phyloP scores from a whole-genome alignment of 495 filamentous ascomycete species.

The Viridothelium virens region DNA sequence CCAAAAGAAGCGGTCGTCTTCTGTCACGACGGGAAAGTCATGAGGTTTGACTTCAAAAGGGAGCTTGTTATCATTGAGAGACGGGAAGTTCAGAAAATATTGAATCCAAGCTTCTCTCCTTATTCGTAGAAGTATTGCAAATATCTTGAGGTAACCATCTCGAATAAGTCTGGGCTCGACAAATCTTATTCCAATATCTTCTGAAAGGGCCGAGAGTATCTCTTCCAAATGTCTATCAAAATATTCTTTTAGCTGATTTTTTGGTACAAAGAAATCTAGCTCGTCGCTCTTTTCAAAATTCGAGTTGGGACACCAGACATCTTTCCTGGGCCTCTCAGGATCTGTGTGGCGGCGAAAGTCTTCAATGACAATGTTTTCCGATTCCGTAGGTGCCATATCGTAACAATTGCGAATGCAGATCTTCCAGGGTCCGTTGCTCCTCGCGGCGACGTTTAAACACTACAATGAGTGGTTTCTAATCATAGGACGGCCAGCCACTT shows the following conservation, averaged over 20 bases:
- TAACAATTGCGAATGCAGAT: neutral
- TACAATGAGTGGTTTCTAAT: neutral
- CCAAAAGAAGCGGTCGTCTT: conserved; percentile 9
- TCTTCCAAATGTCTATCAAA: neutral
- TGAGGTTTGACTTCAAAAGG: conserved; percentile 6
- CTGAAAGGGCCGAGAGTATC: neutral
- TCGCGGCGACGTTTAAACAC: neutral
- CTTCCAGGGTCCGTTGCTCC: neutral
- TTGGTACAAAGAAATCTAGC: neutral
- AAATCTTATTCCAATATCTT: neutral
- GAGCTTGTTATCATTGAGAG: neutral
- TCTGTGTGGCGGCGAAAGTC: conserved; percentile 2
- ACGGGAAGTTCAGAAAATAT: neutral
- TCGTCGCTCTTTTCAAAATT: conserved; percentile 2
- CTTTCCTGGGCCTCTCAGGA: conserved; percentile 1
- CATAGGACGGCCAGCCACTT: neutral
- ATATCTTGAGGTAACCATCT: conserved; percentile 8
- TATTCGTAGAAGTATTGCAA: conserved; percentile 9
- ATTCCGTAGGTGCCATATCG: neutral
- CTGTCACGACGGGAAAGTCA: neutral
- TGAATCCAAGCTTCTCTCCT: neutral
- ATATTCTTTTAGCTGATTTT: conserved; percentile 5
- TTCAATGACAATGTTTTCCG: neutral
- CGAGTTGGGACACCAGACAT: conserved; percentile 1
- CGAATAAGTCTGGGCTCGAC: neutral